Evolutionary conservation across 2,329 filamentous ascomycete species (phyloP), one percentile per base, ranked within the genome.

Genomic region (Neofusicoccum umdonicola): DNA sequence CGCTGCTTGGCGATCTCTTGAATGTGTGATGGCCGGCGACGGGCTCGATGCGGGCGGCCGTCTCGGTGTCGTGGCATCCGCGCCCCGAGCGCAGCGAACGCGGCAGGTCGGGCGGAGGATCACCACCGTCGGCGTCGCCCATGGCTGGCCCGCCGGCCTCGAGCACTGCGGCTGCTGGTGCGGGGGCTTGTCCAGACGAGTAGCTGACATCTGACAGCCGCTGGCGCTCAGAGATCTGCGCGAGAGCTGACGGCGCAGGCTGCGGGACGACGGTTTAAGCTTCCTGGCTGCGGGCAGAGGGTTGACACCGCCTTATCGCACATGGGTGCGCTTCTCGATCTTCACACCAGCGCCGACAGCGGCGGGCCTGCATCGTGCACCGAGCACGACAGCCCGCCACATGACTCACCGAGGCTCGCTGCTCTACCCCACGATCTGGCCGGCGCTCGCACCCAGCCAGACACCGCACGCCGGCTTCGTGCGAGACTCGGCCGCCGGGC

Each of bases 251-350:
- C 47, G 13, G 27, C 22, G 41, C 42, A 9, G n/a, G 42, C 56
- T 60, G 56, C 56, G 56, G 22, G 56, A 60, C 27, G 56, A 60
- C 56, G 56, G 56, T 47, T 60, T 60, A 60, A 60, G 56, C 56
- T 60, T 48, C 56, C n/a, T 35, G 42, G 56, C 56, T 60, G 56
- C 42, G 37, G 50, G 54, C 41, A 35, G 52, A 57, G 39, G 54
- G 41, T 13, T 37, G 22, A 5, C 15, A 17, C 35, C 3, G n/a
- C 4, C 5, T 13, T 22, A 22, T 22, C 22, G 22, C 22, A 22
- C 22, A 22, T 22, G 22, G 19, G 22, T 22, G 22, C 22, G 22
- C 22, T 22, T 5, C 35, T 37, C 27, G 41, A 60, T 60, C 41
- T 47, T 37, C 52, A 15, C 27, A 17, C 4, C 50, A 31, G 50